Conservation (phyloP, 345 rosid genomes). For the Lenwebbia sp. region DNA sequence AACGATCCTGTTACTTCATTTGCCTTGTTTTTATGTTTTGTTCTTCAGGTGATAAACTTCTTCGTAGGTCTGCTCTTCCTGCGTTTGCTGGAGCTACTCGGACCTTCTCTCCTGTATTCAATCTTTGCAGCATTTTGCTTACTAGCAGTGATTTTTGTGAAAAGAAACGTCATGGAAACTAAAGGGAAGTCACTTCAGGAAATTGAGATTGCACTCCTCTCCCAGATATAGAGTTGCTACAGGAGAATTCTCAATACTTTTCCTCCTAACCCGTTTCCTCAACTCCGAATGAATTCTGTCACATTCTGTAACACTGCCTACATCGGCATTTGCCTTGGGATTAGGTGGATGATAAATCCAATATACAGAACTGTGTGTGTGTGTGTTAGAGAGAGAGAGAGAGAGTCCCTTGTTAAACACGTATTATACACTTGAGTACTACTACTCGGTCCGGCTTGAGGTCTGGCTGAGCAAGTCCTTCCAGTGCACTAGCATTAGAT, state of each 20-base stretch:
- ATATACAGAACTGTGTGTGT: background rate
- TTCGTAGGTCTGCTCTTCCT: conserved; percentile 91
- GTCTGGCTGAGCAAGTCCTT: background rate
- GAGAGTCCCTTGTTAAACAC: background rate
- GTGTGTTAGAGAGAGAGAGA: background rate
- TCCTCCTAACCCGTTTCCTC: background rate
- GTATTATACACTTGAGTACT: background rate
- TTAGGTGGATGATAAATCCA: background rate
- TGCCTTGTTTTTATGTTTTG: background rate
- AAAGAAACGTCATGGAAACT: conserved; percentile 76
- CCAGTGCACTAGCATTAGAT: background rate
- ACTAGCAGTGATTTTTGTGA: conserved; percentile 76
- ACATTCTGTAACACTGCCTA: background rate
- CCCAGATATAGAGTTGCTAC: conserved; percentile 20
- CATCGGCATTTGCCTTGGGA: background rate
- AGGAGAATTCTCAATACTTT: background rate
- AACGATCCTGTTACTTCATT: background rate
- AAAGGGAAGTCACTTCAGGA: conserved; percentile 98
- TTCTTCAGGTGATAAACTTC: conserved; percentile 77
- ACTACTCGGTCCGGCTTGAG: background rate
- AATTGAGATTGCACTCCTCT: conserved; percentile 90
- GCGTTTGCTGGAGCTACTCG: conserved; percentile 72
- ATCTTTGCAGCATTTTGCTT: conserved; percentile 71
- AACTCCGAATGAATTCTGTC: background rate
- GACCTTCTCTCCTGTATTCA: conserved; percentile 69